Evolutionary conservation across 768 basidiomycete genomes (phyloP), one percentile per base, ranked within the genome.

Genomic region (Amanita rubescens): DNA sequence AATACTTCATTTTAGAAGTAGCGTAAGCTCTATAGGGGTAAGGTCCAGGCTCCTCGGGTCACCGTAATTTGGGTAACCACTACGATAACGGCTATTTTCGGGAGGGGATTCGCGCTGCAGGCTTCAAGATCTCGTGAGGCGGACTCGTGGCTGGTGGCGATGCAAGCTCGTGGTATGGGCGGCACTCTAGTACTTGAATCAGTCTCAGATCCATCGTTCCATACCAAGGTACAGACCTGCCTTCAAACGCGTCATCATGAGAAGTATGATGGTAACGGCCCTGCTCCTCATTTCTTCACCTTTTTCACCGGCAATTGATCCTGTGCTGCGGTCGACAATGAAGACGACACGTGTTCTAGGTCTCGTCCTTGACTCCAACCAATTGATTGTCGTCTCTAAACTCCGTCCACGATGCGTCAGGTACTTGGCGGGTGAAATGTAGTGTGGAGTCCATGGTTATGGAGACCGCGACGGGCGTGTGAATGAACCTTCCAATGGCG

Each of bases 111-210:
- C 56, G 49, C 46, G 59, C 33, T 6, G 30, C 32, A 34, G 1
- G 32, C 51, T n/a, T n/a, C n/a, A n/a, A n/a, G n/a, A n/a, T n/a
- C 11, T 3, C 17, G 34, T 20, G 39, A 37, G 19, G 14, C n/a
- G 8, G 27, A 8, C 27, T 30, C 27, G 17, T 43, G 15, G 27
- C 22, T 33, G 34, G 4, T 48, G 42, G 15, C 45, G 17, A 27
- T 19, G 6, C 27, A 52, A 33, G 61, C 59, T 58, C 34, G 63
- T 59, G 17, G 63, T 17, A 41, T 41, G 17, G 9, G 17, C 27
- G 27, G 27, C 27, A 8, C 1, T 39, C 9, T 5, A 8, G 39
- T 30, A 30, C 3, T 4, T 30, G 8, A 30, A 4, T 30, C 27
- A 30, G 8, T 30, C 27, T 30, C 27, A 30, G 27, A 8, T 30